These are phyloP conservation scores for Basipetospora chlamydospora DNA, from an alignment of 2,329 filamentous ascomycete species.

Conservation along the genomic window DNA sequence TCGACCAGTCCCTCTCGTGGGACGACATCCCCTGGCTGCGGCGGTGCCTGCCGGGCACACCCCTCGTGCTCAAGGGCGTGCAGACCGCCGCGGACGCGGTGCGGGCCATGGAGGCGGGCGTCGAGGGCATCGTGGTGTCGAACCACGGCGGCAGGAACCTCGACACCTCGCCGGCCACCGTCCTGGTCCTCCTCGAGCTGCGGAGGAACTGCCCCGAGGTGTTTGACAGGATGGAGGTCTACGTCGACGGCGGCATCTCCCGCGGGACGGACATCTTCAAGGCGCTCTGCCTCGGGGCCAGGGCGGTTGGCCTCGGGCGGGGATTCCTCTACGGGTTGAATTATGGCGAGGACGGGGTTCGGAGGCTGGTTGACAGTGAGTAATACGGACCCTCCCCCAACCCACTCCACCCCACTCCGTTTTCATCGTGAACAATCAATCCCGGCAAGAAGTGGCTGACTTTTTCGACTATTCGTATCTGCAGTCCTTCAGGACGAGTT, in stretches of 20 bases:
- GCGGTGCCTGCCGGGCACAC: slow-evolving; percentile 25
- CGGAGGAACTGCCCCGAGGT: slow-evolving; percentile 45
- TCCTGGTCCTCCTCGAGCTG: slow-evolving; percentile 48
- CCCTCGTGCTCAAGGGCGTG: slow-evolving; percentile 56
- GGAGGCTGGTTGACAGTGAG: slow-evolving; percentile 37
- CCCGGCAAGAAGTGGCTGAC: no score
- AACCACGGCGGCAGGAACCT: slow-evolving; percentile 54
- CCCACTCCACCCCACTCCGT: background rate
- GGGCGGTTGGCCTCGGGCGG: slow-evolving; percentile 47
- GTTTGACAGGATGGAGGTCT: slow-evolving; percentile 45
- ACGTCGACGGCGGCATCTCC: slow-evolving; percentile 50
- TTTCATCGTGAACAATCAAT: no score
- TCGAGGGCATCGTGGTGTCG: slow-evolving; percentile 52
- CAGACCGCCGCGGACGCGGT: slow-evolving; percentile 50
- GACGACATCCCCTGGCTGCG: slow-evolving; percentile 52
- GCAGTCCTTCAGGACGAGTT: slow-evolving; percentile 39
- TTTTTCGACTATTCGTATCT: no score
- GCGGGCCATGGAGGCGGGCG: slow-evolving; percentile 41
- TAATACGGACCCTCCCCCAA: slow-evolving; percentile 7
- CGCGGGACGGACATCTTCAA: slow-evolving; percentile 55
- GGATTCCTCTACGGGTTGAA: slow-evolving; percentile 44
- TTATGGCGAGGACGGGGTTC: slow-evolving; percentile 45
- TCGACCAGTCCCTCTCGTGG: slow-evolving; percentile 47
- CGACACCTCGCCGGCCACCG: slow-evolving; percentile 35
- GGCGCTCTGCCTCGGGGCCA: slow-evolving; percentile 49